Evolutionary conservation across 1,284 basidiomycete species (phyloP), one percentile per base, ranked within the genome.

Genomic region (Sporisorium iseilematis-ciliati): DNA sequence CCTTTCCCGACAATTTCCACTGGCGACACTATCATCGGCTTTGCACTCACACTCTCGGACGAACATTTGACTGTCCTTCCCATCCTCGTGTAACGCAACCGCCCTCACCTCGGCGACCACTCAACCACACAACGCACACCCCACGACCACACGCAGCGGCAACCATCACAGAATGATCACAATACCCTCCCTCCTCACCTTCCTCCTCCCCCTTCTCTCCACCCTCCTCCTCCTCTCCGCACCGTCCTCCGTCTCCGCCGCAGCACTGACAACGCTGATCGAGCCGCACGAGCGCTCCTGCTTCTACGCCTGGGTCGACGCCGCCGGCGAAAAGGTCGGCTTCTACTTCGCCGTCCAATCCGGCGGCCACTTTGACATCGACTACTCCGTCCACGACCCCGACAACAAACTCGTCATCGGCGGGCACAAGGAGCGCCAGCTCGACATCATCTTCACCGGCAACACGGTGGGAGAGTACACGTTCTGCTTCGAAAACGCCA

Each of bases 231-330:
- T 56, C 23, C 29, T 38, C 8, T 14, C 23, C 23, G n/a, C 35
- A 5, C 68, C 62, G 0, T 14, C 38, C 4, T 14, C 7, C 2
- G 55, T 53, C 26, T 46, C 31, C 1, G 61, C 33, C 3, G 89
- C 93, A 1, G 95, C 97, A 0, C 87, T 99, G 51, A 97, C 96
- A 1, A 94, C 95, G 4, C 88, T 92, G 31, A 90, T 99, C 65
- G 88, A 89, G 20, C 91, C 94, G 0, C 95, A 94, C 83, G 93
- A 97, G 83, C 89, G 92, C 21, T 87, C 93, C 60, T 99, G 97
- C 86, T 99, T 95, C 87, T 97, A 94, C 82, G 93, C 94, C 7
- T 94, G 95, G 85, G 95, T 97, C n/a, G 96, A 98, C 88, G 93
- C 94, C 86, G 90, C 89, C 1, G 92, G 92, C 46, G 93, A 95